Conservation (phyloP, 139 green algal genomes). For the Medakamo hakoo region DNA sequence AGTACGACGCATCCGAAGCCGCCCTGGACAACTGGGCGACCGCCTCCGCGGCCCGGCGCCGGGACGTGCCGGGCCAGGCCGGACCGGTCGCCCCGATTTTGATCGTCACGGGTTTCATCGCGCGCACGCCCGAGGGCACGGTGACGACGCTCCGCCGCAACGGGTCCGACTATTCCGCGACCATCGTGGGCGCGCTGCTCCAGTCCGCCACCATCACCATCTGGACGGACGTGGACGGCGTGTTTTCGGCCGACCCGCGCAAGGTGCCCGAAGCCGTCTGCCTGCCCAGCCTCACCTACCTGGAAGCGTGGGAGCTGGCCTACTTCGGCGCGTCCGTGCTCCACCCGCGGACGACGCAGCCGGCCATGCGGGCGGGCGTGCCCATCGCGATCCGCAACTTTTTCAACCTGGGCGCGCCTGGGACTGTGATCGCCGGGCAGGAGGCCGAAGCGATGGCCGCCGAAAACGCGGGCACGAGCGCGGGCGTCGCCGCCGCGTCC, state of each 20-base stretch:
- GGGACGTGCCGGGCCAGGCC: slow-evolving; percentile 37
- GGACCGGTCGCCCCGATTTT: slow-evolving; percentile 49
- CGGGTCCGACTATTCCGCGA: slow-evolving; percentile 84
- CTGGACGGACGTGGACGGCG: slow-evolving; percentile 95
- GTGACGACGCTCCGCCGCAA: slow-evolving; percentile 74
- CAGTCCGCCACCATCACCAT: slow-evolving; percentile 71
- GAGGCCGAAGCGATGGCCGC: neutral
- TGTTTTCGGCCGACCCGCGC: slow-evolving; percentile 86
- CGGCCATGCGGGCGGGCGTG: slow-evolving; percentile 86
- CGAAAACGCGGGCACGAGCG: neutral
- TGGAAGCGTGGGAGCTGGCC: slow-evolving; percentile 93
- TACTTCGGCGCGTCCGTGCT: slow-evolving; percentile 98
- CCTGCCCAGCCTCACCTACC: slow-evolving; percentile 60
- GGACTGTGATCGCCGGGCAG: slow-evolving; percentile 20
- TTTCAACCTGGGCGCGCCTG: slow-evolving; percentile 68
- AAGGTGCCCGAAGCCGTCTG: slow-evolving; percentile 43
- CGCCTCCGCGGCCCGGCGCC: neutral
- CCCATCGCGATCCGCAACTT: slow-evolving; percentile 94
- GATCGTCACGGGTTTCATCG: slow-evolving; percentile 90
- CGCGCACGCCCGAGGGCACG: slow-evolving; percentile 33
- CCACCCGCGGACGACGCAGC: slow-evolving; percentile 89
- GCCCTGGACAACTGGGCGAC: slow-evolving; percentile 46
- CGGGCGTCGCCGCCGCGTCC: neutral
- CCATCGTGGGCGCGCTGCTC: slow-evolving; percentile 83
- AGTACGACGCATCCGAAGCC: slow-evolving; percentile 53